These are phyloP conservation scores for Saccharum officinarum DNA, from an alignment of 176 grass and related monocot genomes.

Conservation along the genomic window DNA sequence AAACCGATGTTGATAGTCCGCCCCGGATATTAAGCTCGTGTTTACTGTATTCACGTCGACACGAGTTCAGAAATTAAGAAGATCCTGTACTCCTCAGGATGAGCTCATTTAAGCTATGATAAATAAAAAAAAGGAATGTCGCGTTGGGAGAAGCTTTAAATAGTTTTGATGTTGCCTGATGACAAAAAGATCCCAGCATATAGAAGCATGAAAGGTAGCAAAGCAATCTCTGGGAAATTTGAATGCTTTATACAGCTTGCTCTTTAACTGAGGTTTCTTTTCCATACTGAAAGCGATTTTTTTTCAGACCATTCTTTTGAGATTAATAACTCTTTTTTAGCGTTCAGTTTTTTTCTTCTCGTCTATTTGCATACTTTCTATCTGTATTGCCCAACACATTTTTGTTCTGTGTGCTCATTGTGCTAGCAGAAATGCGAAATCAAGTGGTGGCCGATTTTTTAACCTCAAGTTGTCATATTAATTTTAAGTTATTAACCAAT, in stretches of 20 bases:
- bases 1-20: neutral
- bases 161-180: neutral
- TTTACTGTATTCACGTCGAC: neutral
- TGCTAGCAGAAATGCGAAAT: neutral
- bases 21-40: neutral
- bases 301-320: neutral
- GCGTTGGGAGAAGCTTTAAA: too few species aligned
- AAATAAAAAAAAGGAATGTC: neutral
- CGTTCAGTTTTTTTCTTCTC: too few species aligned
- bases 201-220: neutral
- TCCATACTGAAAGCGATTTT: neutral
- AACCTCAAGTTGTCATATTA: neutral
- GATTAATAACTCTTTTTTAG: too few species aligned
- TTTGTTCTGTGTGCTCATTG: neutral
- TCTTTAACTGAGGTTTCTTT: neutral
- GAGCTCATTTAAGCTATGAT: neutral
- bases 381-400: neutral
- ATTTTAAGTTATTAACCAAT: neutral
- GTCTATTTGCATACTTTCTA: neutral
- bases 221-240: neutral
- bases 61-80: neutral
- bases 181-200: neutral
- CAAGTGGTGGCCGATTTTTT: neutral
- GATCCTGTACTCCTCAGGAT: neutral
- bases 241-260: neutral